phyloP scores from a whole-genome alignment of 2,329 filamentous ascomycete species.

The Colletotrichum magnum region DNA sequence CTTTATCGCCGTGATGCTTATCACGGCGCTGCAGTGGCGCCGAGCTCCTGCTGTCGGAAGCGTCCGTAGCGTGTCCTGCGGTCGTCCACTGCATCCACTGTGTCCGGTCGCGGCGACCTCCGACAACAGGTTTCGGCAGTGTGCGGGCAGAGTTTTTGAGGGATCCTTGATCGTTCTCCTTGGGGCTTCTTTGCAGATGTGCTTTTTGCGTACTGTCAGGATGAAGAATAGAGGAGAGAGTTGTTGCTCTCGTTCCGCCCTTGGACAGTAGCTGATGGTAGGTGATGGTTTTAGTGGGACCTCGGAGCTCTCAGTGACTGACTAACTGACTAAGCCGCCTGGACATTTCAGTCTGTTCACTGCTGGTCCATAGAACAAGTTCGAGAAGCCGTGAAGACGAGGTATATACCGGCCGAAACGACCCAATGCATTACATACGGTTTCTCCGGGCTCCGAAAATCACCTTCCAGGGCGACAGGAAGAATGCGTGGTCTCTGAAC shows the following conservation, averaged over 20 bases:
- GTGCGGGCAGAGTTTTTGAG: not conserved
- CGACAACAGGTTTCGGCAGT: slow-evolving; percentile 3
- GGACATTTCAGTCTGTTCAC: slow-evolving; percentile 7
- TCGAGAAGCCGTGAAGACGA: not conserved
- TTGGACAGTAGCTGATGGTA: not conserved
- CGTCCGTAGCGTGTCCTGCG: slow-evolving; percentile 30
- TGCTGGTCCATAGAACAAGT: not conserved
- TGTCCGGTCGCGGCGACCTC: slow-evolving; percentile 43
- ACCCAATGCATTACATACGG: slow-evolving; percentile 70
- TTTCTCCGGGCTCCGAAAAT: slow-evolving; percentile 64
- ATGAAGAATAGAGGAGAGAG: not conserved
- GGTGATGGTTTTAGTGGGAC: not conserved
- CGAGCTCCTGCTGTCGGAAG: slow-evolving; percentile 41
- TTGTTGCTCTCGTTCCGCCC: not conserved
- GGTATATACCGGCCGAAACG: no score
- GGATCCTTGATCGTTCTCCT: slow-evolving; percentile 7
- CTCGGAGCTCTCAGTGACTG: not conserved
- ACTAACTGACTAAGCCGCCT: slow-evolving; percentile 24
- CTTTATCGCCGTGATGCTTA: slow-evolving; percentile 38
- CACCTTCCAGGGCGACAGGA: slow-evolving; percentile 42
- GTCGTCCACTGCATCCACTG: not conserved
- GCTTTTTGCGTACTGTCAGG: not conserved
- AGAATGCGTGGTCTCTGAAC: slow-evolving; percentile 50
- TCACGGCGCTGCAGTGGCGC: slow-evolving; percentile 33
- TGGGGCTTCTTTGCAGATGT: not conserved